A percentile compares a stretch with the other conserved stretches of the same genome.
Evolutionary conservation across 2,329 filamentous ascomycete genomes (phyloP).

Genomic region (Alternaria hordeiaustralica): DNA sequence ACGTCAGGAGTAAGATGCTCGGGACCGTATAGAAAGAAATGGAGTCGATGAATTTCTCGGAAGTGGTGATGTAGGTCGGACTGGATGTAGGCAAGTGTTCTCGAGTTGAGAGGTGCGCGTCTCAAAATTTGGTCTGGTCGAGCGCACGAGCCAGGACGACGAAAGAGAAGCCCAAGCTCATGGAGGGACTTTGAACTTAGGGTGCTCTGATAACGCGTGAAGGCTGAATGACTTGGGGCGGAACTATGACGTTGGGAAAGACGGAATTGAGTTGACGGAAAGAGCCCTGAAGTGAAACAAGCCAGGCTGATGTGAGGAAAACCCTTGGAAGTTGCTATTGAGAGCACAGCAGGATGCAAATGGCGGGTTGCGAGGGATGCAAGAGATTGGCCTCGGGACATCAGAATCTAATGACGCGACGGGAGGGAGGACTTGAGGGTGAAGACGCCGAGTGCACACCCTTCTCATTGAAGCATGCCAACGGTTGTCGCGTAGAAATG

Average conservation of each 20-base stretch:
- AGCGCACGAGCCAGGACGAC: constrained; percentile 38
- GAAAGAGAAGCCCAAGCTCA: constrained; percentile 18
- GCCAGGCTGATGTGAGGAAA: constrained; percentile 30
- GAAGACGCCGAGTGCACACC: not conserved
- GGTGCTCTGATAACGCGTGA: not conserved
- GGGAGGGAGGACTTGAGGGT: not conserved
- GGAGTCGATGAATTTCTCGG: constrained; percentile 5
- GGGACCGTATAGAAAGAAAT: not conserved
- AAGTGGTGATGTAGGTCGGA: constrained; percentile 5
- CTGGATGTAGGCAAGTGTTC: constrained; percentile 16
- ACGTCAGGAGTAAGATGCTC: not conserved
- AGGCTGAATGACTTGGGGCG: not conserved
- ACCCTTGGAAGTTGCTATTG: constrained; percentile 17
- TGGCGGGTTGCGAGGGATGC: constrained; percentile 11
- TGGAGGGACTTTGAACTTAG: constrained; percentile 7
- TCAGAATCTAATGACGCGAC: not conserved
- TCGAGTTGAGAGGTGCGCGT: constrained; percentile 24
- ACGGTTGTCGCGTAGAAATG: constrained; percentile 12
- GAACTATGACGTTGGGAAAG: constrained; percentile 6
- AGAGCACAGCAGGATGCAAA: constrained; percentile 19
- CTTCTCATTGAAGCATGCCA: constrained; percentile 3
- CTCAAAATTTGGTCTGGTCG: constrained; percentile 35
- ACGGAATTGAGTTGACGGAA: constrained; percentile 14
- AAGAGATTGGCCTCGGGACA: not conserved
- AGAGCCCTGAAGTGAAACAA: constrained; percentile 9